Evolutionary conservation across 1,139 yeast genomes (phyloP).

Genomic region (Magnusiomyces tetraspermus): DNA sequence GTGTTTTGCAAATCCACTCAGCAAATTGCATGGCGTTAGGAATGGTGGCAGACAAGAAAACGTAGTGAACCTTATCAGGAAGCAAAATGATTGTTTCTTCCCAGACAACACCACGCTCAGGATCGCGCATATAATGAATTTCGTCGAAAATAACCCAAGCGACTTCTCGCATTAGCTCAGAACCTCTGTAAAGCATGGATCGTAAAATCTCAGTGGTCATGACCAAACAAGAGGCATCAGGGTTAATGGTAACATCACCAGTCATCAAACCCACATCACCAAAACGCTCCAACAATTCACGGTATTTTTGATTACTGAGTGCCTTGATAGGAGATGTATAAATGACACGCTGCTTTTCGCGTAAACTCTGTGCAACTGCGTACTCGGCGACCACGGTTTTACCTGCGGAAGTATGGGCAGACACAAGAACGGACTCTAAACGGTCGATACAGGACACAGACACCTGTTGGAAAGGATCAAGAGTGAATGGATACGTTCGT

Average conservation of each 20-base stretch:
- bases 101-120: constrained; percentile 98
- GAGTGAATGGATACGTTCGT: constrained; percentile 77
- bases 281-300: constrained; percentile 76
- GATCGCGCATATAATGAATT: constrained; percentile 94
- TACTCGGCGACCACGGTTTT: constrained; percentile 90
- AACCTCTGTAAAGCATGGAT: constrained; percentile 92
- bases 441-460: constrained; percentile 91
- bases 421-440: constrained; percentile 89
- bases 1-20: constrained; percentile 94
- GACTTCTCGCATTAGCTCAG: constrained; percentile 91
- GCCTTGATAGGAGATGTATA: constrained; percentile 94
- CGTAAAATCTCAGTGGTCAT: constrained; percentile 97
- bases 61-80: constrained; percentile 90
- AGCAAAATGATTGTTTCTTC: constrained; percentile 95
- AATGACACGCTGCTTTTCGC: constrained; percentile 85
- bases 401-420: constrained; percentile 96
- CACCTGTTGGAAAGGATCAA: constrained; percentile 95
- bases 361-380: constrained; percentile 84
- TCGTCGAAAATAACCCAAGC: constrained; percentile 97
- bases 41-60: constrained; percentile 86
- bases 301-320: constrained; percentile 81
- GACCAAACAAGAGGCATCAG: constrained; percentile 91
- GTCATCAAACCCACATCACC: constrained; percentile 93
- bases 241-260: constrained; percentile 96
- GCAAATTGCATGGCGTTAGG: constrained; percentile 99